A percentile compares a stretch with the other conserved stretches of the same genome.
Conservation (phyloP, 768 basidiomycete genomes). For the Suillus paluster region DNA sequence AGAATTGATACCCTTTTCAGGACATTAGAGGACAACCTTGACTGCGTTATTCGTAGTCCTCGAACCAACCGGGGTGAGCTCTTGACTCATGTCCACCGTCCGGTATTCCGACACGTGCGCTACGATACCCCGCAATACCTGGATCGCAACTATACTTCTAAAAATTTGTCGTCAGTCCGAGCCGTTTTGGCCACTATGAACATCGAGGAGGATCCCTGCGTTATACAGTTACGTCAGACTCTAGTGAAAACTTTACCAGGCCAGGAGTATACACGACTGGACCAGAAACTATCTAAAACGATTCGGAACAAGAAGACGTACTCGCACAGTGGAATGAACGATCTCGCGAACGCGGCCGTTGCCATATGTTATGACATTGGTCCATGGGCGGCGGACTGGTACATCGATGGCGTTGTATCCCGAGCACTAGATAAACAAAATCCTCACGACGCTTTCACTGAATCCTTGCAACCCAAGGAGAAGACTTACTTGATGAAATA, state of each 20-base stretch:
- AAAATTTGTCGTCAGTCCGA: slow-evolving; percentile 55
- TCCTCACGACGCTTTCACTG: slow-evolving; percentile 53
- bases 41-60: slow-evolving; percentile 67
- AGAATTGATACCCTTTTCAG: slow-evolving; percentile 40
- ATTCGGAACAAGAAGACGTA: slow-evolving; percentile 57
- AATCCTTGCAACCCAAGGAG: slow-evolving; percentile 58
- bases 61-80: slow-evolving; percentile 60
- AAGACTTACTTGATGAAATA: slow-evolving; percentile 61
- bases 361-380: slow-evolving; percentile 68
- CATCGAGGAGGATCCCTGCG: slow-evolving; percentile 71
- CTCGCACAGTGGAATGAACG: slow-evolving; percentile 70
- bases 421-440: slow-evolving; percentile 49
- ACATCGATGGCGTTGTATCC: slow-evolving; percentile 60
- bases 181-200: slow-evolving; percentile 48
- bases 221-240: slow-evolving; percentile 50
- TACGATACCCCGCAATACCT: slow-evolving; percentile 43
- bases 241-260: slow-evolving; percentile 45
- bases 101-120: slow-evolving; percentile 61
- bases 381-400: slow-evolving; percentile 82
- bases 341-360: slow-evolving; percentile 57
- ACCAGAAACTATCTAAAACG: slow-evolving; percentile 67
- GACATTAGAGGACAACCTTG: slow-evolving; percentile 68
- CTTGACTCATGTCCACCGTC: slow-evolving; percentile 62
- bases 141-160: slow-evolving; percentile 44
- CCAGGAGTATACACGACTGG: slow-evolving; percentile 53